Conservation (phyloP, 352 stramenopile genomes). For the Globisporangium echinulatum region DNA sequence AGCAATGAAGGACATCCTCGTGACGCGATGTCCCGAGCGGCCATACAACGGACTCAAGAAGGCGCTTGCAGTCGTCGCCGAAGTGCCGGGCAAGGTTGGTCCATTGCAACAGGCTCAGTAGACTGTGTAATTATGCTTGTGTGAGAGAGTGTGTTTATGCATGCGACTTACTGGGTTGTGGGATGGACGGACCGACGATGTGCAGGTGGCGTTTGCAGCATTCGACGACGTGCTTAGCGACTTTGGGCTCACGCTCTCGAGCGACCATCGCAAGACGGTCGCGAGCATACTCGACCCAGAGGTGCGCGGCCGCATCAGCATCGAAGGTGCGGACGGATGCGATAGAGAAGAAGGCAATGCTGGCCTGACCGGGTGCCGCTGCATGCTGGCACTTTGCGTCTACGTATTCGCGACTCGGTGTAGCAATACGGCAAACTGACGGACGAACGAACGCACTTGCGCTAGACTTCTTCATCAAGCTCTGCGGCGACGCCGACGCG, state of each 20-base stretch:
- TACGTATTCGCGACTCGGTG: no score
- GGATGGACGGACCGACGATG: no score
- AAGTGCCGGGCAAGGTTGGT: constrained; percentile 61
- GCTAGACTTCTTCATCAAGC: constrained; percentile 72
- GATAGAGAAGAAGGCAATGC: no score
- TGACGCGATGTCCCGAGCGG: constrained; percentile 39
- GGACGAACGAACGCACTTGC: no score
- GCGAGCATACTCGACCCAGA: constrained; percentile 49
- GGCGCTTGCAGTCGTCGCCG: constrained; percentile 53
- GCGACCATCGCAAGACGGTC: constrained; percentile 33
- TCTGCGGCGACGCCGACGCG: constrained; percentile 56
- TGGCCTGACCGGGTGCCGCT: neutral
- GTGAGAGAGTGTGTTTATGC: no score
- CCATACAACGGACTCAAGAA: constrained; percentile 83
- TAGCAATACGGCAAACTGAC: no score
- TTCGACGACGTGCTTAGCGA: constrained; percentile 70
- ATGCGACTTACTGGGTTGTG: no score
- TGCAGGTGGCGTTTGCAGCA: constrained; percentile 51
- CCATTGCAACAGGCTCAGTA: neutral
- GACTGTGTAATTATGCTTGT: neutral
- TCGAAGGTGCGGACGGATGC: constrained; percentile 41
- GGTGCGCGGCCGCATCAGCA: constrained; percentile 43
- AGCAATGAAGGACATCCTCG: constrained; percentile 64
- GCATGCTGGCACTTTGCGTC: no score
- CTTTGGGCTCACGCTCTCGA: constrained; percentile 46